Conservation (phyloP, 768 basidiomycete species). For the Psilocybe azurescens region DNA sequence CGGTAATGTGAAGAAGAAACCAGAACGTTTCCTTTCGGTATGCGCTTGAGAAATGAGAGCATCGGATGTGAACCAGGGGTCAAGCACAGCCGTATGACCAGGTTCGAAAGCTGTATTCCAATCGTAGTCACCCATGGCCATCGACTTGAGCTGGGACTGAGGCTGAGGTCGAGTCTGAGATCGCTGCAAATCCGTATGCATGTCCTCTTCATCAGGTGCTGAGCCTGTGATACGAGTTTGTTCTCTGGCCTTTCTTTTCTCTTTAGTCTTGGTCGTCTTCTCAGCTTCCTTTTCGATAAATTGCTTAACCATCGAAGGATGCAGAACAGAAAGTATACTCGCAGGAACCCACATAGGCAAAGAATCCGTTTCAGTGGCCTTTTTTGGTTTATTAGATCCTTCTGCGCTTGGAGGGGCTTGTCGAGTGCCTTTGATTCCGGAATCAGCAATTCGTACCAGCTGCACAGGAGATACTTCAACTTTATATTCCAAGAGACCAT, state of each 20-base stretch:
- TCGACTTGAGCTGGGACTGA: not conserved
- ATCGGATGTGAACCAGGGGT: conserved; percentile 13
- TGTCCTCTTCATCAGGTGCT: not conserved
- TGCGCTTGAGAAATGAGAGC: not conserved
- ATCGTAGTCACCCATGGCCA: not conserved
- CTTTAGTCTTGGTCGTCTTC: conserved; percentile 10
- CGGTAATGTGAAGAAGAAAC: conserved; percentile 26
- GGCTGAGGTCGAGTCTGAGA: not conserved
- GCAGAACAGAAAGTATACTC: conserved; percentile 56
- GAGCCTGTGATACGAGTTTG: not conserved
- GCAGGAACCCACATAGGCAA: conserved; percentile 70
- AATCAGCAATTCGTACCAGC: conserved; percentile 54
- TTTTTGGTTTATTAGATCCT: conserved; percentile 30
- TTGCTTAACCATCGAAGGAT: conserved; percentile 40
- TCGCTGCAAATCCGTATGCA: not conserved
- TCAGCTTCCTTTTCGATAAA: conserved; percentile 44
- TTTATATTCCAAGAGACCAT: conserved; percentile 63
- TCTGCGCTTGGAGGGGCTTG: conserved; percentile 16
- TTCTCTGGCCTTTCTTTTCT: conserved; percentile 12
- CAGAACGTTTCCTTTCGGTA: not conserved
- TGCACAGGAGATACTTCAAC: conserved; percentile 58
- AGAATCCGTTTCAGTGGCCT: conserved; percentile 44
- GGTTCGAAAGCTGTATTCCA: not conserved
- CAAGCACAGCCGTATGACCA: not conserved
- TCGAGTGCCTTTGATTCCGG: conserved; percentile 48